A percentile compares a stretch with the other conserved stretches of the same genome.
Conservation (phyloP, 805 yeast genomes). For the Torulaspora indica region DNA sequence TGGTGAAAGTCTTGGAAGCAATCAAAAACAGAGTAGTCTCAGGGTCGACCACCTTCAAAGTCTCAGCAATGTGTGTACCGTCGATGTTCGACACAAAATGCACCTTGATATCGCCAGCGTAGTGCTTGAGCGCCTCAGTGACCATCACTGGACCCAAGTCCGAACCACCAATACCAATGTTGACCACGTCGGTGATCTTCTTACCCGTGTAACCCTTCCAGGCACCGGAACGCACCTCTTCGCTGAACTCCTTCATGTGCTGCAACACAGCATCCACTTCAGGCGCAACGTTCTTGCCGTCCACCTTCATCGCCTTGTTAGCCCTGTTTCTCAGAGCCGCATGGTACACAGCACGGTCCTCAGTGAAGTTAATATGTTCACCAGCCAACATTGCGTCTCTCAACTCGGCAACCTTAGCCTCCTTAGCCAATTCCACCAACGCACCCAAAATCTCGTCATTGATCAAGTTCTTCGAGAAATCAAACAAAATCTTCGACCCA, state of each 20-base stretch:
- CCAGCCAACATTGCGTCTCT: conserved; percentile 92
- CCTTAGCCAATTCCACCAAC: conserved; percentile 76
- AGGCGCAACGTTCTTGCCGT: conserved; percentile 82
- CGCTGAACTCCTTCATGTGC: conserved; percentile 96
- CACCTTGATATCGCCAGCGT: conserved; percentile 67
- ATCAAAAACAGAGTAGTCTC: conserved; percentile 90
- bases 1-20: conserved; percentile 98
- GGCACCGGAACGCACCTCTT: conserved; percentile 80
- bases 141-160: conserved; percentile 99
- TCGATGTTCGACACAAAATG: conserved; percentile 98
- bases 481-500: conserved; percentile 84
- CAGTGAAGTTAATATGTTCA: conserved; percentile 91
- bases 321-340: conserved; percentile 94
- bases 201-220: conserved; percentile 98
- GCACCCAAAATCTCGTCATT: conserved; percentile 71
- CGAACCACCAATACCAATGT: conserved; percentile 98
- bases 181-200: conserved; percentile 86
- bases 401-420: conserved; percentile 79
- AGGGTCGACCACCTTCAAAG: conserved; percentile 68
- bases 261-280: conserved; percentile 87
- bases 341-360: conserved; percentile 95
- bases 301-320: conserved; percentile 77
- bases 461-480: conserved; percentile 90
- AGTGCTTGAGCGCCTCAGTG: conserved; percentile 93
- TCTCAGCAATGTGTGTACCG: conserved; percentile 94